Evolutionary conservation across 192 early-diverging fungal genomes (phyloP), one percentile per base, ranked within the genome.

Genomic region (Rhizophlyctis rosea): DNA sequence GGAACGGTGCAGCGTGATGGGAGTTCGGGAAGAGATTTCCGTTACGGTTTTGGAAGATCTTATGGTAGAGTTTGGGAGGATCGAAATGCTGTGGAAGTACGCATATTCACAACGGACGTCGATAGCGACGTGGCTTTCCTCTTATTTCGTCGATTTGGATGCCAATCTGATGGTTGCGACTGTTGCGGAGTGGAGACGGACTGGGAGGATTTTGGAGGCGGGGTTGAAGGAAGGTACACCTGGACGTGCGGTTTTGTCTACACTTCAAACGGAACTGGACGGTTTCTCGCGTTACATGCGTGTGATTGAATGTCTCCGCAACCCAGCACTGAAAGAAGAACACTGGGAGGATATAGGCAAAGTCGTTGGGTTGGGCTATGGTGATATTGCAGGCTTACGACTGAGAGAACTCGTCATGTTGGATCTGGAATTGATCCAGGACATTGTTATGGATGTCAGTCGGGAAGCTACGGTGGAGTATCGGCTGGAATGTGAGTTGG

Each of bases 401-500:
- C 39, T 77, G 3, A 36, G 50, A 1, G 54, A 74, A 35, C 56
- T 76, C 27, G 54, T 77, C 7, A 66, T 67, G 36, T 39, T 77
- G 21, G 76, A 77, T 51, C 47, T 77, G 47, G 76, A 77, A 50
- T 48, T 77, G 50, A 65, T 77, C 3, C 60, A 69, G 23, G 64
- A 71, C 34, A 62, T 77, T 0, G 21, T 77, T 3, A 35, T 55
- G 29, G 76, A 76, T 23, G 76, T 77, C n/a, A 73, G 63, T 35
- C 49, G 61, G 3, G 67, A 77, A 67, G 76, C 76, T 1, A 65
- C 47, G 36, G 25, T 25, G 9, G 76, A 71, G 32, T 48, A 57
- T 28, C 50, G 48, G n/a, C 31, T 71, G 34, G 76, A 77, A 52
- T 54, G 39, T 3, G 16, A 47, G 32, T 47, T 77, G 3, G 72